phyloP scores from a whole-genome alignment of 2,329 filamentous ascomycete genomes.

The Fusarium oxysporum region DNA sequence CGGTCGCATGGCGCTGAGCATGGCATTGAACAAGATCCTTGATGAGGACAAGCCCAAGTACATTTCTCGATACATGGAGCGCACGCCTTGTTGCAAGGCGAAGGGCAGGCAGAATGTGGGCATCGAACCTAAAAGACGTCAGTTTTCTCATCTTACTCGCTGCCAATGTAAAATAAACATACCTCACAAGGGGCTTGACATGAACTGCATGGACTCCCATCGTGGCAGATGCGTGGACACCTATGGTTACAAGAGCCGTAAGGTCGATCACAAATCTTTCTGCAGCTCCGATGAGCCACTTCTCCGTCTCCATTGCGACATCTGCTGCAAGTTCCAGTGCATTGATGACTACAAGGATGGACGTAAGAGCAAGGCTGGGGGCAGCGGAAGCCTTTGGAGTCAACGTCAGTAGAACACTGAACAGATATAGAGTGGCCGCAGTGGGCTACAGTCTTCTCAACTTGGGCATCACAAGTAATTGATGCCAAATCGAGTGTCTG shows the following conservation, averaged over 20 bases:
- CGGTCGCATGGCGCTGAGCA: slow-evolving; percentile 75
- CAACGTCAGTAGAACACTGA: too few species aligned
- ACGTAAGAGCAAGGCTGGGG: too few species aligned
- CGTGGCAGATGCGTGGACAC: slow-evolving; percentile 50
- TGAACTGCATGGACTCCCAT: too few species aligned
- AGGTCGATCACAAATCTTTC: slow-evolving; percentile 57
- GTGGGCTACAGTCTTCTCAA: neutral
- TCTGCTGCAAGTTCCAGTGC: slow-evolving; percentile 12
- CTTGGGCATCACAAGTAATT: too few species aligned
- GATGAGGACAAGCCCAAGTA: slow-evolving; percentile 66
- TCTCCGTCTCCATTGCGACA: neutral
- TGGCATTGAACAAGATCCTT: slow-evolving; percentile 62
- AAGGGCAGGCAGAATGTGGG: slow-evolving; percentile 64
- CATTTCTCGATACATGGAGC: slow-evolving; percentile 65
- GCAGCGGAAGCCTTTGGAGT: too few species aligned
- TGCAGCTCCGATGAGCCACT: too few species aligned
- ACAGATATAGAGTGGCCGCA: too few species aligned
- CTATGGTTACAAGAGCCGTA: slow-evolving; percentile 68
- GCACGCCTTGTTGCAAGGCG: slow-evolving; percentile 68
- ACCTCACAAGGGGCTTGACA: too few species aligned
- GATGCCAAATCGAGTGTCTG: too few species aligned
- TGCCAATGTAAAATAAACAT: too few species aligned
- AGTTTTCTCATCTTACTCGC: too few species aligned
- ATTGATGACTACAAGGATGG: slow-evolving; percentile 46
- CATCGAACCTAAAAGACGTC: slow-evolving; percentile 55